Evolutionary conservation across 2,329 filamentous ascomycete genomes (phyloP).

Genomic region (Hypoxylon sp.): DNA sequence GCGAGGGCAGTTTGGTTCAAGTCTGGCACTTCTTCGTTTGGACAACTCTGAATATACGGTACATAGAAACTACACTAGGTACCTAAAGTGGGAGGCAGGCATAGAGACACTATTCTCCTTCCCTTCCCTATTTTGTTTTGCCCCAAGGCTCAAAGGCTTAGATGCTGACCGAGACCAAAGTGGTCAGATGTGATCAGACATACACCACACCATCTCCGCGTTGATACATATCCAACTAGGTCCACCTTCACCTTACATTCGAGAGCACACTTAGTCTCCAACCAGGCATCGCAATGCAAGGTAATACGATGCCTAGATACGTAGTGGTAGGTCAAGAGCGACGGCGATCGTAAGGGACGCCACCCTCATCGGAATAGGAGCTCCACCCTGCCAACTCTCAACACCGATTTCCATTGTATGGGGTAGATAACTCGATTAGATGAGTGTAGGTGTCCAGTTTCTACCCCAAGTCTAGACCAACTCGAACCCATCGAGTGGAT

Average conservation of each 20-base stretch:
- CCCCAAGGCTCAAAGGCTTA: conserved; percentile 12
- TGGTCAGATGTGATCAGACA: conserved; percentile 10
- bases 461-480: conserved; percentile 16
- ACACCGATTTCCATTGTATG: conserved; percentile 1
- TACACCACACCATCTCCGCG: conserved; percentile 6
- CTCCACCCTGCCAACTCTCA: conserved; percentile 20
- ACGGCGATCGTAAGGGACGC: conserved; percentile 9
- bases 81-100: conserved; percentile 11
- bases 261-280: conserved; percentile 8
- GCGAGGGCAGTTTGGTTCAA: background rate
- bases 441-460: conserved; percentile 12
- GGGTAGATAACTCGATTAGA: conserved; percentile 9
- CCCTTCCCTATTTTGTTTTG: background rate
- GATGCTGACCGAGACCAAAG: conserved; percentile 23
- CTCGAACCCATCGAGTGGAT: conserved; percentile 13
- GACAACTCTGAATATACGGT: conserved; percentile 3
- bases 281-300: conserved; percentile 15
- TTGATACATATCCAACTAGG: conserved; percentile 13
- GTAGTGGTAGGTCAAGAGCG: conserved; percentile 15
- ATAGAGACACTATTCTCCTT: background rate
- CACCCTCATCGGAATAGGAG: background rate
- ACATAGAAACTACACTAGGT: conserved; percentile 4
- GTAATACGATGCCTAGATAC: conserved; percentile 21
- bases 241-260: conserved; percentile 22
- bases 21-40: background rate